Evolutionary conservation across 352 stramenopile species (phyloP), one percentile per base, ranked within the genome.

Genomic region (Phytopythium oedochilum): DNA sequence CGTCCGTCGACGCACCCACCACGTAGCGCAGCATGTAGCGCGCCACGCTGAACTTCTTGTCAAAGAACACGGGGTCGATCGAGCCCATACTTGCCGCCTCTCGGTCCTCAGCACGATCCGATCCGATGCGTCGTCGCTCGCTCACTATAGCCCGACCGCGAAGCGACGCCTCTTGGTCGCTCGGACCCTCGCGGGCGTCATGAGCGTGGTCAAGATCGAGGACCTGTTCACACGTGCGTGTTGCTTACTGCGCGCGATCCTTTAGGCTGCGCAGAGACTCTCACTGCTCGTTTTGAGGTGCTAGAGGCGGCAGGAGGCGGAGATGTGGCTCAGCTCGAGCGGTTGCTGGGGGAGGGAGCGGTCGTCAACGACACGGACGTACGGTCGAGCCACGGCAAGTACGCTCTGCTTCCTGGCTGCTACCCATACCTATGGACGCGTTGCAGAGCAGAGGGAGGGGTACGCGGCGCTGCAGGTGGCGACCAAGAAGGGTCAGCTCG

Each of bases 11-110:
- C 17, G 80, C 80, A 11, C 68, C 75, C 3, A 92, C 76, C 35
- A 92, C 70, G 54, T 78, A 88, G 28, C 75, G 80, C 61, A 94
- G 77, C 75, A 92, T 88, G 67, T 92, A 90, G 45, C 79, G 80
- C 42, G 70, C 42, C 38, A 71, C 80, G 59, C 66, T 92, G 61
- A 94, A 94, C 57, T 89, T 89, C 64, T 92, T 92, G 72, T 91
- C 79, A 58, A 85, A 92, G 68, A 91, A 92, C 53, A 64, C 63
- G 12, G 80, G 54, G 59, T 94, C 84, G 60, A 92, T 92, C 54
- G 68, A 68, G 46, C 73, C 73, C 75, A 87, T 89, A 28, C 6
- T 64, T 22, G 22, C n/a, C n/a, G 29, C 25, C 8, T 6, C 48
- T 36, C 25, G 26, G 23, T 12, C 34, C 22, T 17, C 50, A 59